phyloP scores from a whole-genome alignment of 2,329 filamentous ascomycete genomes.

The Phyllosticta citriasiana region DNA sequence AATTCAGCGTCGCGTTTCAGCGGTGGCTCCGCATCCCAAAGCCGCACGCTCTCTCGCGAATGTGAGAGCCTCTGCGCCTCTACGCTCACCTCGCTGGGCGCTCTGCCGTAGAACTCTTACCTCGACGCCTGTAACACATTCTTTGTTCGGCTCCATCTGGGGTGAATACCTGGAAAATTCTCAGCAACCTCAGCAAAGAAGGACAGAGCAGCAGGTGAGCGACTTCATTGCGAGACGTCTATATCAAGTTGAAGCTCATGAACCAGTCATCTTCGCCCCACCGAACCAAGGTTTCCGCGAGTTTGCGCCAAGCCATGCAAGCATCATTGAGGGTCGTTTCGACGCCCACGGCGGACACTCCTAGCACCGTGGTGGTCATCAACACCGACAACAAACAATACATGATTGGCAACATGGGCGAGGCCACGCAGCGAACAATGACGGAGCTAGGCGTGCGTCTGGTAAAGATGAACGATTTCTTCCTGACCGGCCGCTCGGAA shows the following conservation, averaged over 20 bases:
- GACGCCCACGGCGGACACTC: constrained; percentile 79
- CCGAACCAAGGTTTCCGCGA: background rate
- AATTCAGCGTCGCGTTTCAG: background rate
- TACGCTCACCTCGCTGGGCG: background rate
- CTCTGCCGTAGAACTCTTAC: background rate
- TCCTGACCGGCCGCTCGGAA: constrained; percentile 66
- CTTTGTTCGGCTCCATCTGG: background rate
- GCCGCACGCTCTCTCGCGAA: background rate
- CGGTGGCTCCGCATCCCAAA: background rate
- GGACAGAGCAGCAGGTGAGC: background rate
- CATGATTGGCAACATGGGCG: constrained; percentile 69
- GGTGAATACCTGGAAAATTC: background rate
- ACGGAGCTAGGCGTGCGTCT: constrained; percentile 57
- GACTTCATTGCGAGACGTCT: background rate
- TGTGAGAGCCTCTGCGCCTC: background rate
- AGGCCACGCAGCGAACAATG: constrained; percentile 75
- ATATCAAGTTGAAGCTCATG: background rate
- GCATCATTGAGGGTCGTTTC: constrained; percentile 60
- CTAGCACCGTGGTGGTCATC: constrained; percentile 65
- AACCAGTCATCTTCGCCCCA: background rate
- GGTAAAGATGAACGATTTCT: constrained; percentile 62
- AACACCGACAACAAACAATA: constrained; percentile 78
- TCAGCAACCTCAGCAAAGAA: background rate
- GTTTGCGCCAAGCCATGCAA: background rate
- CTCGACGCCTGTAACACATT: background rate